Conservation (phyloP, 2,329 filamentous ascomycete genomes). For the Colletotrichum filicis region DNA sequence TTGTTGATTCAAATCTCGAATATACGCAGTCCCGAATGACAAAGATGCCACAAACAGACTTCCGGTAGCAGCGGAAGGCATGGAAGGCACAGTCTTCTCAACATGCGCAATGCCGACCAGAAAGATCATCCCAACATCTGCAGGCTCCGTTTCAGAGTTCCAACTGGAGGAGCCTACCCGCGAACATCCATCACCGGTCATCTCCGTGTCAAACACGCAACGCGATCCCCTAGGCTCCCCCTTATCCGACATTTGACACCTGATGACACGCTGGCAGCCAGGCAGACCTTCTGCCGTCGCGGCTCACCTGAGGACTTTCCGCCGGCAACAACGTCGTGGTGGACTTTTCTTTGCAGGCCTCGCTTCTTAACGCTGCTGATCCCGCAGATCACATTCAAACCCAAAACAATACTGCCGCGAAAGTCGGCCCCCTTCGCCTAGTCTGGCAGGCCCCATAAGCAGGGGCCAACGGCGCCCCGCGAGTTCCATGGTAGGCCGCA, state of each 20-base stretch:
- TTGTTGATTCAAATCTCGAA: background rate
- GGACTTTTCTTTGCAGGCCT: background rate
- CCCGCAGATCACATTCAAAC: slow-evolving; percentile 34
- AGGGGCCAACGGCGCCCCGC: slow-evolving; percentile 6
- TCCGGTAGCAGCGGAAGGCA: slow-evolving; percentile 10
- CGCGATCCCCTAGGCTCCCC: slow-evolving; percentile 18
- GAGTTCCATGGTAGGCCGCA: background rate
- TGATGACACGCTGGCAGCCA: slow-evolving; percentile 5
- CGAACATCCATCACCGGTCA: slow-evolving; percentile 27
- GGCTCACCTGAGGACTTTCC: slow-evolving; percentile 4
- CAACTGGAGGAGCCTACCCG: slow-evolving; percentile 14
- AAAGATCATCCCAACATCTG: slow-evolving; percentile 24
- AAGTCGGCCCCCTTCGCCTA: slow-evolving; percentile 9
- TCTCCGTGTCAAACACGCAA: slow-evolving; percentile 29
- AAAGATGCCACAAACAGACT: slow-evolving; percentile 12
- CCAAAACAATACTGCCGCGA: slow-evolving; percentile 27
- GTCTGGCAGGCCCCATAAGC: slow-evolving; percentile 16
- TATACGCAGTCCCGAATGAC: slow-evolving; percentile 5
- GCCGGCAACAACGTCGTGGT: slow-evolving; percentile 3
- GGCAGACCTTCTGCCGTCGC: background rate
- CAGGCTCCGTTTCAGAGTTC: slow-evolving; percentile 32
- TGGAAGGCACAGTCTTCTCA: background rate
- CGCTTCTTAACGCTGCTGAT: slow-evolving; percentile 26
- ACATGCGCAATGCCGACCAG: background rate
- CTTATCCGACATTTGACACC: slow-evolving; percentile 18